These are phyloP conservation scores for Alternaria atra DNA, from an alignment of 2,329 filamentous ascomycete genomes.

Conservation along the genomic window DNA sequence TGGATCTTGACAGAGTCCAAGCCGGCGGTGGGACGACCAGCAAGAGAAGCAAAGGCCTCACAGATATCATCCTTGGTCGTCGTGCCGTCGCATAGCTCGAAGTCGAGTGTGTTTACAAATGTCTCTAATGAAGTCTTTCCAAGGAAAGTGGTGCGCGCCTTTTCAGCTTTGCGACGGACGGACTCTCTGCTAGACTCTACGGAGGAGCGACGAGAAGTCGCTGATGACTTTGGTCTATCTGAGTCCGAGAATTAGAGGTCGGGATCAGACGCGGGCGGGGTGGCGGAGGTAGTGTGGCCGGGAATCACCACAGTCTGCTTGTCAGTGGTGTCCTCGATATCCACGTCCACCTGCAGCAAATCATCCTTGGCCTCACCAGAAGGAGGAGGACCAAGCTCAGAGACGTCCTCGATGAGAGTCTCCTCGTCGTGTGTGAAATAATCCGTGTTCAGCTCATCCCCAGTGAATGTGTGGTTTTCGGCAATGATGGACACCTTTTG, in stretches of 20 bases:
- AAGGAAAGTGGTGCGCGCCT: conserved; percentile 8
- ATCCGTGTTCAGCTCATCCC: neutral
- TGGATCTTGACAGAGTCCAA: neutral
- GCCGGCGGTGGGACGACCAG: no score
- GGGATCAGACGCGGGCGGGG: neutral
- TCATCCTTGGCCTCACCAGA: neutral
- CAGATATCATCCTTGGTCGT: conserved; percentile 8
- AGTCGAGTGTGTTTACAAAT: conserved; percentile 2
- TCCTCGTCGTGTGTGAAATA: neutral
- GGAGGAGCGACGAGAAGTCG: neutral
- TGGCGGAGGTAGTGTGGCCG: no score
- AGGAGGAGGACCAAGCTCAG: neutral
- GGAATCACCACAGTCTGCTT: neutral
- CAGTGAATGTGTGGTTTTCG: neutral
- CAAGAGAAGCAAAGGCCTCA: neutral
- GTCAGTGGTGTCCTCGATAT: no score
- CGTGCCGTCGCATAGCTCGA: conserved; percentile 1
- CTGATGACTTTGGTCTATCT: neutral
- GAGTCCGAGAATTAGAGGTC: neutral
- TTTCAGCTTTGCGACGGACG: neutral
- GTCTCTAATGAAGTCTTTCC: neutral
- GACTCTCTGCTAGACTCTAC: neutral
- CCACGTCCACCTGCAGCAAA: neutral
- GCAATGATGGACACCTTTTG: neutral
- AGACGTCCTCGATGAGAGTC: neutral